phyloP scores from a whole-genome alignment of 2,329 filamentous ascomycete species.

The Sporothrix sp. region DNA sequence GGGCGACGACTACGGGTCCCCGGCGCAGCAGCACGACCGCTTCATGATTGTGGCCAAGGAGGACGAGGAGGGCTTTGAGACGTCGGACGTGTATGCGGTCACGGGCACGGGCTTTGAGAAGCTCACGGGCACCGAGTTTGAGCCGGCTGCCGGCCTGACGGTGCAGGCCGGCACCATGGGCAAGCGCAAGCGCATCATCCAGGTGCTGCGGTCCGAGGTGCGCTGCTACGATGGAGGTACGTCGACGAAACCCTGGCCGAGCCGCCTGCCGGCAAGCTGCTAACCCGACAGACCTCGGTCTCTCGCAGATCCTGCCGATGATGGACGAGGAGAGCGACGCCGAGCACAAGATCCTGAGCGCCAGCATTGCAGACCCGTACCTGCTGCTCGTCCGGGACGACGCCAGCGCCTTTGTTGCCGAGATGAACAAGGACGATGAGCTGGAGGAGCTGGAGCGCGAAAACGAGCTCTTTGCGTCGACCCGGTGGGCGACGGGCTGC shows the following conservation, averaged over 20 bases:
- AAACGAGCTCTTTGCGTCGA: conserved; percentile 44
- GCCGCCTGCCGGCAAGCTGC: no score
- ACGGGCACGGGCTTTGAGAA: conserved; percentile 66
- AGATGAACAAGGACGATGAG: conserved; percentile 72
- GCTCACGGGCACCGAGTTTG: conserved; percentile 78
- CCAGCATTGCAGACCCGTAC: conserved; percentile 81
- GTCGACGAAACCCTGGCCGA: no score
- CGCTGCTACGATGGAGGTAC: conserved; percentile 82
- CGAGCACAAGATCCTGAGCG: conserved; percentile 67
- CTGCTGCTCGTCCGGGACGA: conserved; percentile 77
- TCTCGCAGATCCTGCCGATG: conserved; percentile 88
- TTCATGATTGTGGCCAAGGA: conserved; percentile 77
- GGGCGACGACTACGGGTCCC: conserved; percentile 45
- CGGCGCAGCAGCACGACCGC: conserved; percentile 59
- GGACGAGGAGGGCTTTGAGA: conserved; percentile 54
- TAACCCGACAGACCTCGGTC: conserved; percentile 57
- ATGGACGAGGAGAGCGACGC: conserved; percentile 80
- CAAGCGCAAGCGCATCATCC: conserved; percentile 71
- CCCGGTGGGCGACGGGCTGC: conserved; percentile 74
- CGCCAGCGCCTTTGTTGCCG: conserved; percentile 65
- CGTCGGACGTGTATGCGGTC: conserved; percentile 67
- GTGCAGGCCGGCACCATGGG: conserved; percentile 78
- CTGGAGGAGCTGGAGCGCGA: conserved; percentile 69
- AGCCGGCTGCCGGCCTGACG: conserved; percentile 77
- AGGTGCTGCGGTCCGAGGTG: conserved; percentile 78